These are phyloP conservation scores for Drechslerella dactyloides DNA, from an alignment of 2,329 filamentous ascomycete species.

Conservation along the genomic window DNA sequence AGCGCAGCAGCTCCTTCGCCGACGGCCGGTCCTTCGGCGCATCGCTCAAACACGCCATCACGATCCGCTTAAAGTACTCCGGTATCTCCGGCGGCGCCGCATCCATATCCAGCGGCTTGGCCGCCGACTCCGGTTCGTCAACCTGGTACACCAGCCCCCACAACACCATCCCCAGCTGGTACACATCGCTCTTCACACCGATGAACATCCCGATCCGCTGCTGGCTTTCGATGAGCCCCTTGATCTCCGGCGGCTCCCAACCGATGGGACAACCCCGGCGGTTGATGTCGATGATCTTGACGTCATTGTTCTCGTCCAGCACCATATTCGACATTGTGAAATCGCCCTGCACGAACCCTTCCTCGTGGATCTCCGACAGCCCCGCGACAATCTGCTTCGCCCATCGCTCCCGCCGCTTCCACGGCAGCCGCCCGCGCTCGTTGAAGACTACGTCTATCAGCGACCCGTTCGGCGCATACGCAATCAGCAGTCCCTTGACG, in stretches of 20 bases:
- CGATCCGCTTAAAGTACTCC: constrained; percentile 76
- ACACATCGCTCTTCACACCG: constrained; percentile 95
- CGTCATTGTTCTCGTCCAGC: constrained; percentile 80
- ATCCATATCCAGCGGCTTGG: constrained; percentile 70
- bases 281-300: constrained; percentile 98
- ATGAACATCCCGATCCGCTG: constrained; percentile 97
- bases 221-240: constrained; percentile 80
- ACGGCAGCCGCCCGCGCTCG: constrained; percentile 65
- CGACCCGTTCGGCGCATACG: constrained; percentile 82
- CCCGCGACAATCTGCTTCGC: constrained; percentile 88
- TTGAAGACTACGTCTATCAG: constrained; percentile 92
- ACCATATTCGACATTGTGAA: constrained; percentile 98
- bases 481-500: constrained; percentile 88
- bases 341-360: constrained; percentile 95
- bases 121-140: constrained; percentile 84
- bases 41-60: constrained; percentile 76
- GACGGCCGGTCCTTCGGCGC: constrained; percentile 75
- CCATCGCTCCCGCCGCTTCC: constrained; percentile 81
- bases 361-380: constrained; percentile 89
- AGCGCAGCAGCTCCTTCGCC: constrained; percentile 72
- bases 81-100: constrained; percentile 70
- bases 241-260: constrained; percentile 95
- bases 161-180: constrained; percentile 94
- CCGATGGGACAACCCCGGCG: constrained; percentile 93
- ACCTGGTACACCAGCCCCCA: constrained; percentile 88